Evolutionary conservation across 1,284 basidiomycete genomes (phyloP).

Genomic region (Xanthoconium separans): DNA sequence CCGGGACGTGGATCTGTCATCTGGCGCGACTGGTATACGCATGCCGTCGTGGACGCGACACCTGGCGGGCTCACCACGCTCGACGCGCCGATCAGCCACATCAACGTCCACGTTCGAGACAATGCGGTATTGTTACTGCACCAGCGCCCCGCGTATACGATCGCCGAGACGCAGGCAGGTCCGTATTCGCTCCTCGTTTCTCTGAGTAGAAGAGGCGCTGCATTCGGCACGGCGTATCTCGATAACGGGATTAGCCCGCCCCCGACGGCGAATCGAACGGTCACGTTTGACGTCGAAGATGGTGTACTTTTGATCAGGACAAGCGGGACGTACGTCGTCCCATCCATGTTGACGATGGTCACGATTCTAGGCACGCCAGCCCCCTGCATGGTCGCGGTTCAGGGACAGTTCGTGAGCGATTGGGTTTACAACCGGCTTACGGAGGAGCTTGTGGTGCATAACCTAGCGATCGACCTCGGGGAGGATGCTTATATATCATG

Average conservation of each 20-base stretch:
- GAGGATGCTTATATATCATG: conserved; percentile 13
- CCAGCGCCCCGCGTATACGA: conserved; percentile 46
- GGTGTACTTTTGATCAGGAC: conserved; percentile 36
- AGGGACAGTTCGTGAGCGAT: conserved; percentile 27
- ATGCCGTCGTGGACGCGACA: conserved; percentile 44
- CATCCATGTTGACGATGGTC: conserved; percentile 40
- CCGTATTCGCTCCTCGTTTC: conserved; percentile 47
- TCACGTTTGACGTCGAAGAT: conserved; percentile 39
- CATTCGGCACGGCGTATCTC: conserved; percentile 47
- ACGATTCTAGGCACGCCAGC: conserved; percentile 45
- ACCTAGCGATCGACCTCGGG: conserved; percentile 37
- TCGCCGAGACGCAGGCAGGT: conserved; percentile 41
- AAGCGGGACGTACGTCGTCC: conserved; percentile 41
- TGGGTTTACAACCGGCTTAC: conserved; percentile 35
- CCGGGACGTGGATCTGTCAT: conserved; percentile 52
- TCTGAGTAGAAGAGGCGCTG: conserved; percentile 39
- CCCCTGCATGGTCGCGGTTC: conserved; percentile 35
- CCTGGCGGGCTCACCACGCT: conserved; percentile 38
- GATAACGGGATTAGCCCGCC: conserved; percentile 56
- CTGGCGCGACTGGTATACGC: conserved; percentile 78
- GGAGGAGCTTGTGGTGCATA: conserved; percentile 34
- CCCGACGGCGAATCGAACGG: conserved; percentile 45
- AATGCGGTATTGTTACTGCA: conserved; percentile 46
- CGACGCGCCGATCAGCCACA: conserved; percentile 56
- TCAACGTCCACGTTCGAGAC: conserved; percentile 60